A percentile compares a stretch with the other conserved stretches of the same genome.
Evolutionary conservation across 2,329 filamentous ascomycete genomes (phyloP).

Genomic region (Camptophora hylomeconis): DNA sequence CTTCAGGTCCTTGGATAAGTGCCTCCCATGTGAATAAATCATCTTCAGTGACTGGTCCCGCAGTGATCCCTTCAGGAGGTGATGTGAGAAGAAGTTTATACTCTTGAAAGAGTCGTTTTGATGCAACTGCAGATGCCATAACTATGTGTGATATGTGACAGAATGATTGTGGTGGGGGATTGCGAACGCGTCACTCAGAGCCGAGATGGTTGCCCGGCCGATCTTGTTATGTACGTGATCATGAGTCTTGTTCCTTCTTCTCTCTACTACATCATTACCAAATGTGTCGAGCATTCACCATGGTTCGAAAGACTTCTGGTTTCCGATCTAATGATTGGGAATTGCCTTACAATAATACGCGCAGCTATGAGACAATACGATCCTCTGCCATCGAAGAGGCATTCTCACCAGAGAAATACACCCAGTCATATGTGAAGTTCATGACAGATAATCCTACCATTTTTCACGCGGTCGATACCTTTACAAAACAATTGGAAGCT

Average conservation of each 20-base stretch:
- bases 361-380: conserved; percentile 10
- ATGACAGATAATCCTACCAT: conserved; percentile 83
- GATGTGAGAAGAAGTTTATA: conserved; percentile 90
- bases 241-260: not conserved
- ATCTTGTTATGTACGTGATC: not conserved
- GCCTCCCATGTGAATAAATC: conserved; percentile 96
- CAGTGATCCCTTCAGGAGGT: conserved; percentile 94
- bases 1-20: conserved; percentile 86
- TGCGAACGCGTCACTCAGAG: no score
- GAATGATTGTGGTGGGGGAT: not conserved
- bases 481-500: conserved; percentile 57
- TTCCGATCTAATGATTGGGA: conserved; percentile 17
- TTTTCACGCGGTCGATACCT: conserved; percentile 76
- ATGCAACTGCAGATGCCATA: conserved; percentile 41
- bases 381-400: conserved; percentile 11
- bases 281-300: conserved; percentile 8
- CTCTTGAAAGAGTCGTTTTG: conserved; percentile 81
- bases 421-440: conserved; percentile 75
- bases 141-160: not conserved
- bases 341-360: conserved; percentile 8
- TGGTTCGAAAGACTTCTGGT: conserved; percentile 18
- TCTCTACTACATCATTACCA: not conserved
- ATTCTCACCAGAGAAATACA: conserved; percentile 47
- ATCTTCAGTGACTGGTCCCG: conserved; percentile 84
- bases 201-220: conserved; percentile 1